Conservation (phyloP, 1,284 basidiomycete genomes). For the Thelephora terrestris region DNA sequence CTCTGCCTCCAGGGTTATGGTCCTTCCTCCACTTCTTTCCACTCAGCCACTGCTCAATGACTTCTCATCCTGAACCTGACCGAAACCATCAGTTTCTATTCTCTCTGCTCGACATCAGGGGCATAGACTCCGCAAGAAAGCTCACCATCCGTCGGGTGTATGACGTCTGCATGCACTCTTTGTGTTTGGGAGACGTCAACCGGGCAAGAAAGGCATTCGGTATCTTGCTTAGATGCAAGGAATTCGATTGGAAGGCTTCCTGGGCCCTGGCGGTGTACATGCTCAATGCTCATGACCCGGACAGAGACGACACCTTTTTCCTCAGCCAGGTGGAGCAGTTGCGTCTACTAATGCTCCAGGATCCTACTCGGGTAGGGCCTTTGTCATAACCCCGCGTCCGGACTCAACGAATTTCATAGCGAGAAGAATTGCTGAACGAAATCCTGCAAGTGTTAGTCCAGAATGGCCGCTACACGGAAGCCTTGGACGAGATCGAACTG, state of each 20-base stretch:
- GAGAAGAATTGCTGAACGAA: conserved; percentile 66
- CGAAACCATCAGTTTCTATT: conserved; percentile 42
- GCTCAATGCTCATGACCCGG: conserved; percentile 21
- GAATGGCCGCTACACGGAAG: conserved; percentile 47
- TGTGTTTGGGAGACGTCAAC: conserved; percentile 57
- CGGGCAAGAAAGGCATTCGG: conserved; percentile 71
- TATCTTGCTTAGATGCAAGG: conserved; percentile 75
- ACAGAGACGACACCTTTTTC: conserved; percentile 6
- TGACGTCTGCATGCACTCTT: conserved; percentile 64
- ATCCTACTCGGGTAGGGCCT: conserved; percentile 44
- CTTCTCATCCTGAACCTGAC: neutral
- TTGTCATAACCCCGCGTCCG: conserved; percentile 2
- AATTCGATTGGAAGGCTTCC: conserved; percentile 66
- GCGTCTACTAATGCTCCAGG: conserved; percentile 56
- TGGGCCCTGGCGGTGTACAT: conserved; percentile 67
- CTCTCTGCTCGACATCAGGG: conserved; percentile 35
- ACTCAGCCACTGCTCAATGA: too few species aligned
- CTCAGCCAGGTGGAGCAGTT: conserved; percentile 43
- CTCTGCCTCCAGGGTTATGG: too few species aligned
- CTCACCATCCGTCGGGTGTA: conserved; percentile 63
- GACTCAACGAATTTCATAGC: conserved; percentile 31
- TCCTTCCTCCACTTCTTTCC: too few species aligned
- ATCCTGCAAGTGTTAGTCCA: conserved; percentile 59
- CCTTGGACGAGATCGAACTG: conserved; percentile 80
- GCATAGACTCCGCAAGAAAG: conserved; percentile 43